phyloP scores from a whole-genome alignment of 1,284 basidiomycete genomes.

The Porogramme epimiltina region DNA sequence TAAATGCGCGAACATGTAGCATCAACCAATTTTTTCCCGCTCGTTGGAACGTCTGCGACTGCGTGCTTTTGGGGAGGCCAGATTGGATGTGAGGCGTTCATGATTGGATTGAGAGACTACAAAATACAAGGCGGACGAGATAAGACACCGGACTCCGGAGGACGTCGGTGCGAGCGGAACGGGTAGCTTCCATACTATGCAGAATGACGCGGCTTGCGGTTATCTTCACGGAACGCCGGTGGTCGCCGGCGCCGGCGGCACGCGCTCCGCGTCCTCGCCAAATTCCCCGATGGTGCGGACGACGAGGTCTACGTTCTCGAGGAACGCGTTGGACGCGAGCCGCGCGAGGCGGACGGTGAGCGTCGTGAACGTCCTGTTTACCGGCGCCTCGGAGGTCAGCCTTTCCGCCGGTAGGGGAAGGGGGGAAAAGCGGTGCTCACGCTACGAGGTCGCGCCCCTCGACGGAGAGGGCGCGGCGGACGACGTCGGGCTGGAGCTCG shows the following conservation, averaged over 20 bases:
- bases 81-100: too few relatives aligned
- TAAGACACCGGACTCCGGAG: too few relatives aligned
- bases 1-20: too few relatives aligned
- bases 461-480: slow-evolving; percentile 68
- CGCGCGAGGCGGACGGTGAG: slow-evolving; percentile 83
- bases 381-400: slow-evolving; percentile 6
- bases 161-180: too few relatives aligned
- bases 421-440: slow-evolving; percentile 43
- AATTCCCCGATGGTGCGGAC: slow-evolving; percentile 83
- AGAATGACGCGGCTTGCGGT: too few relatives aligned
- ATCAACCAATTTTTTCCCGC: too few relatives aligned
- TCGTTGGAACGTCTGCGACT: too few relatives aligned
- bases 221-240: slow-evolving; percentile 12
- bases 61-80: too few relatives aligned
- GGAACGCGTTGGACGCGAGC: slow-evolving; percentile 79
- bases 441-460: slow-evolving; percentile 70
- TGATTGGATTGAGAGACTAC: too few relatives aligned
- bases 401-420: background rate
- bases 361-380: slow-evolving; percentile 66
- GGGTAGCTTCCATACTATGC: too few relatives aligned
- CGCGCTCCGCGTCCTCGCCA: slow-evolving; percentile 53
- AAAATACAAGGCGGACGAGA: too few relatives aligned
- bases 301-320: slow-evolving; percentile 86
- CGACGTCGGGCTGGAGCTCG: slow-evolving; percentile 79
- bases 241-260: slow-evolving; percentile 11